Evolutionary conservation across 78 protist genomes (phyloP).

Genomic region (Planoprotostelium fungivorum): DNA sequence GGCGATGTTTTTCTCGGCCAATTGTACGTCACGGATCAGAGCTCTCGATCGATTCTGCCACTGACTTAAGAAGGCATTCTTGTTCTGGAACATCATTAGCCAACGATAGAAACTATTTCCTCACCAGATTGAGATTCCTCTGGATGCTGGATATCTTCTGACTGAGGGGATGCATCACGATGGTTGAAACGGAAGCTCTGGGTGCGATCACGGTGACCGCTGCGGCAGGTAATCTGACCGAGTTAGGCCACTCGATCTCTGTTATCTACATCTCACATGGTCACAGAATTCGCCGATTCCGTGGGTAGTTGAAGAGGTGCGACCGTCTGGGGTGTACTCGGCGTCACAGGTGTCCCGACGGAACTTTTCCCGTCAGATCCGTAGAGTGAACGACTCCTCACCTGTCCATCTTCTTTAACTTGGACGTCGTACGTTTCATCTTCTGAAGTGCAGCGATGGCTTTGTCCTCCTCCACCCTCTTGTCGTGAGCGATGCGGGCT

Average conservation of each 20-base stretch:
- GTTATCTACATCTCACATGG: too few species aligned
- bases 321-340: background rate
- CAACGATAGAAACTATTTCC: background rate
- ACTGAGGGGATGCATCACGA: background rate
- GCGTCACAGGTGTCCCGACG: background rate
- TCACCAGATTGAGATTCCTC: background rate
- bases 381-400: background rate
- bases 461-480: background rate
- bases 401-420: too few species aligned
- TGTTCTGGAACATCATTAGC: background rate
- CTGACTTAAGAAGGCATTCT: background rate
- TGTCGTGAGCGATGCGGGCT: background rate
- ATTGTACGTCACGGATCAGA: background rate
- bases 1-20: background rate
- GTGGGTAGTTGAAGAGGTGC: too few species aligned
- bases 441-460: background rate
- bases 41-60: background rate
- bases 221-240: background rate
- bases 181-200: background rate
- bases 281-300: too few species aligned
- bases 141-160: background rate
- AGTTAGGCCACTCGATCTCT: too few species aligned
- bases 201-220: background rate
- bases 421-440: background rate
- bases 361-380: background rate